Base-by-base conservation (phyloP, 805 yeast genomes). In the Yamadazyma kitorensis region DNA sequence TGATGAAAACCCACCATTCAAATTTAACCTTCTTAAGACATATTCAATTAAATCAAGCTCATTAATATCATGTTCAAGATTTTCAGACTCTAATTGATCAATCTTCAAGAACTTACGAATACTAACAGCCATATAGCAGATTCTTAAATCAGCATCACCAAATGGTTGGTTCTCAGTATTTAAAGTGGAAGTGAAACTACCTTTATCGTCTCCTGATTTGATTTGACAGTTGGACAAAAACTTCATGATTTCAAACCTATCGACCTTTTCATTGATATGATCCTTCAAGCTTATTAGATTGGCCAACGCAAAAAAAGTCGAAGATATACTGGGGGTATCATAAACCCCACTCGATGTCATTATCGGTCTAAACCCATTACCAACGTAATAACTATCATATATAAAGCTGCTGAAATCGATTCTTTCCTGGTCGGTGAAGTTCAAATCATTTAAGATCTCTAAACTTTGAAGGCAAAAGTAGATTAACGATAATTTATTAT, bases 1-100 rank as follows among this genome's bases (percentile, higher is more conserved):
- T 16, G 73, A 71, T 4, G 89, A 83, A 29, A 86, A 57, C 0
- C 96, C 97, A 2, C 97, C 97, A 48, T 74, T 78, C 45, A 57
- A 70, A 35, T 50, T 54, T 17, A 59, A 38, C 25, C 64, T 37
- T 6, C 30, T 35, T 3, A 51, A 25, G 5, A 68, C 44, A 50
- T 68, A 78, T 0, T 40, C 36, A 3, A 52, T 51, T 19, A 84
- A 49, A 3, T 39, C 41, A 0, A 48, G 61, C 0, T 63, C 42
- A 43, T 82, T 66, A 20, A 82, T 64, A 39, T 68, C 77, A 29
- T 49, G 14, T 0, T 59, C 61, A 3, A 2, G 7, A 5, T 26
- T 8, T 4, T 15, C 15, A 15, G 15, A 9, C 3, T n/a, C 18
- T 21, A 59, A 42, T 16, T 33, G 33, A 14, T 34, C 41, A 34